phyloP scores from a whole-genome alignment of 148 eudicot genomes.

The Rhododendron kiyosumense region DNA sequence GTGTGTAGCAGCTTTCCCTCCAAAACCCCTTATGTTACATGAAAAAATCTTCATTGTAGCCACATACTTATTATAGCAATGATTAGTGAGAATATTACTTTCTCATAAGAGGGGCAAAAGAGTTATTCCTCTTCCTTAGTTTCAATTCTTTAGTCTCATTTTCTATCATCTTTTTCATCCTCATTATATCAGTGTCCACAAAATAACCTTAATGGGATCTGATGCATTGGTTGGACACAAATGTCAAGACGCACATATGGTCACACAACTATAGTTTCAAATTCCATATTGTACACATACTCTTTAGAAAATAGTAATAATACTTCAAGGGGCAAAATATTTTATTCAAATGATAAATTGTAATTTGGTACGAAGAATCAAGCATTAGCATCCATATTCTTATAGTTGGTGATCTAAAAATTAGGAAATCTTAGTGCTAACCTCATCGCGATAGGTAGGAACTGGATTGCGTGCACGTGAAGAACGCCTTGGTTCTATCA shows the following conservation, averaged over 20 bases:
- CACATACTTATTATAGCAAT: too few species aligned
- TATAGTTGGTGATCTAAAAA: background rate
- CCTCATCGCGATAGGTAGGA: constrained; percentile 54
- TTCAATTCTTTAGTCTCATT: too few species aligned
- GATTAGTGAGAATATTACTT: too few species aligned
- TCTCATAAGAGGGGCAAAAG: too few species aligned
- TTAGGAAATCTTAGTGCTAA: constrained; percentile 18
- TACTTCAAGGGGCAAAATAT: background rate
- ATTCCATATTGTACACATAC: background rate
- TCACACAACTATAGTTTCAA: background rate
- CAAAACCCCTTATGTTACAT: too few species aligned
- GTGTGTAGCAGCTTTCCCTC: too few species aligned
- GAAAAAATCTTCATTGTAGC: too few species aligned
- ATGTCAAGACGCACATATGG: background rate
- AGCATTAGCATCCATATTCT: background rate
- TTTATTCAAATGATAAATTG: background rate
- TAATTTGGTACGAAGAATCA: background rate
- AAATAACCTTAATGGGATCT: too few species aligned
- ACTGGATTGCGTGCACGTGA: constrained; percentile 51
- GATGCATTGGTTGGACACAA: background rate
- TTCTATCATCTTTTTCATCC: too few species aligned
- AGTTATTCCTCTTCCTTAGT: too few species aligned
- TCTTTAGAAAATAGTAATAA: background rate
- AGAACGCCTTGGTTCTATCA: constrained; percentile 58
- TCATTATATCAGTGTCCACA: too few species aligned